These are phyloP conservation scores for Glycine tomentella DNA, from an alignment of 306 rosid species.

Conservation along the genomic window DNA sequence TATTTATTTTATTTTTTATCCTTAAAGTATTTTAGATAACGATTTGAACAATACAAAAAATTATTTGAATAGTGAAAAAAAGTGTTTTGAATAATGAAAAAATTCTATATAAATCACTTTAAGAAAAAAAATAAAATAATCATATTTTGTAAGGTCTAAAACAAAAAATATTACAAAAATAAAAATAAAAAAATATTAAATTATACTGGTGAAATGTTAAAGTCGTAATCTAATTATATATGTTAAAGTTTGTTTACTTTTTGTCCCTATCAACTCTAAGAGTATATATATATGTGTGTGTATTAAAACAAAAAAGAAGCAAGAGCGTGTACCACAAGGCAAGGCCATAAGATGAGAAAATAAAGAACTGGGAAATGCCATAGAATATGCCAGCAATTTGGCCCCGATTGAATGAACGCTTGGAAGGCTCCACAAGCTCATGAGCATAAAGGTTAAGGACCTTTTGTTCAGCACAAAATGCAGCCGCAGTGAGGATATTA, in stretches of 20 bases:
- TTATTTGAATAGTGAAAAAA: too few species aligned
- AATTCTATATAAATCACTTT: too few species aligned
- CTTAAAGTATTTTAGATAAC: too few species aligned
- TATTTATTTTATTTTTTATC: too few species aligned
- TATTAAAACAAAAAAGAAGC: slow-evolving; percentile 7
- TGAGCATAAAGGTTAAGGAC: slow-evolving; percentile 68
- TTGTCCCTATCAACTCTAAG: not conserved
- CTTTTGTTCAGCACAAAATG: slow-evolving; percentile 86
- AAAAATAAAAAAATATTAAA: too few species aligned
- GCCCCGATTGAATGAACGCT: slow-evolving; percentile 73
- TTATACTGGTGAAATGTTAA: too few species aligned
- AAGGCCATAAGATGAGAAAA: slow-evolving; percentile 89
- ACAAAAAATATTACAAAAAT: too few species aligned
- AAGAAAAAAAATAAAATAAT: too few species aligned
- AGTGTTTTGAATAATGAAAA: too few species aligned
- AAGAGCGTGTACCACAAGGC: slow-evolving; percentile 74
- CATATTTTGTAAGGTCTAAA: too few species aligned
- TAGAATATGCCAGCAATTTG: slow-evolving; percentile 93
- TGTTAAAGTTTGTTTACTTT: not conserved
- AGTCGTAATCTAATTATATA: not conserved
- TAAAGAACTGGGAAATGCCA: slow-evolving; percentile 91
- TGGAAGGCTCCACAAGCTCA: slow-evolving; percentile 83
- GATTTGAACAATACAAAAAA: too few species aligned
- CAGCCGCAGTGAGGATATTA: slow-evolving; percentile 89
- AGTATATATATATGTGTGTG: too few species aligned